A percentile compares a stretch with the other conserved stretches of the same genome.
phyloP scores from a whole-genome alignment of 2,329 filamentous ascomycete species.

The Boeremia exigua region DNA sequence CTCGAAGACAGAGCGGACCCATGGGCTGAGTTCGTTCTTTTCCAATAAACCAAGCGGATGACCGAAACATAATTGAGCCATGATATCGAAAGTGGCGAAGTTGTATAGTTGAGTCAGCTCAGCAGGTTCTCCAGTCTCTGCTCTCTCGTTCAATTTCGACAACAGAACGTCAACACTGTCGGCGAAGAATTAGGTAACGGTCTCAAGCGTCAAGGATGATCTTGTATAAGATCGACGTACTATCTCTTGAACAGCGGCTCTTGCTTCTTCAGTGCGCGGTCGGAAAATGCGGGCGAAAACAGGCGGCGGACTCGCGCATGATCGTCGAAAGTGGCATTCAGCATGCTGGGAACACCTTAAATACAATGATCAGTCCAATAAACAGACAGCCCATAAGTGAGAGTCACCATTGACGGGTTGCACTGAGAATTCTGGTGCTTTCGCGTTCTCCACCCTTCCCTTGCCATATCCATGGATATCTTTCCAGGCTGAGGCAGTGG shows the following conservation, averaged over 20 bases:
- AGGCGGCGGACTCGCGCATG: conserved; percentile 23
- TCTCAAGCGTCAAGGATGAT: too few relatives aligned
- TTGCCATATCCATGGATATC: conserved; percentile 20
- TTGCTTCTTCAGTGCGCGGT: conserved; percentile 43
- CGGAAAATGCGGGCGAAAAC: conserved; percentile 45
- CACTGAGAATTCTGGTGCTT: not conserved
- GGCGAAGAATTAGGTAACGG: too few relatives aligned
- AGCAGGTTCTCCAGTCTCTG: conserved; percentile 39
- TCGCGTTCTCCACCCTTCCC: not conserved
- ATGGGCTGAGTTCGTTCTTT: conserved; percentile 34
- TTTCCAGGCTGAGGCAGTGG: conserved; percentile 13
- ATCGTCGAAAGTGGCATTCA: not conserved
- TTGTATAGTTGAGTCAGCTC: conserved; percentile 30
- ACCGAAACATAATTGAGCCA: conserved; percentile 59
- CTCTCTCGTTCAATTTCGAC: conserved; percentile 14
- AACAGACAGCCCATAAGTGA: not conserved
- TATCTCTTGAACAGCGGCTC: conserved; percentile 45
- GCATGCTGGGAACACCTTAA: not conserved
- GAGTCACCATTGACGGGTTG: not conserved
- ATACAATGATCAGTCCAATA: not conserved
- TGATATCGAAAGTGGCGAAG: conserved; percentile 25
- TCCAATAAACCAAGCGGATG: conserved; percentile 47
- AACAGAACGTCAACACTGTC: conserved; percentile 18
- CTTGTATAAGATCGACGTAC: conserved; percentile 23
- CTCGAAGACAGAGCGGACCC: conserved; percentile 27